Evolutionary conservation across 2,329 filamentous ascomycete genomes (phyloP).

Genomic region (Colletotrichum sublineola): DNA sequence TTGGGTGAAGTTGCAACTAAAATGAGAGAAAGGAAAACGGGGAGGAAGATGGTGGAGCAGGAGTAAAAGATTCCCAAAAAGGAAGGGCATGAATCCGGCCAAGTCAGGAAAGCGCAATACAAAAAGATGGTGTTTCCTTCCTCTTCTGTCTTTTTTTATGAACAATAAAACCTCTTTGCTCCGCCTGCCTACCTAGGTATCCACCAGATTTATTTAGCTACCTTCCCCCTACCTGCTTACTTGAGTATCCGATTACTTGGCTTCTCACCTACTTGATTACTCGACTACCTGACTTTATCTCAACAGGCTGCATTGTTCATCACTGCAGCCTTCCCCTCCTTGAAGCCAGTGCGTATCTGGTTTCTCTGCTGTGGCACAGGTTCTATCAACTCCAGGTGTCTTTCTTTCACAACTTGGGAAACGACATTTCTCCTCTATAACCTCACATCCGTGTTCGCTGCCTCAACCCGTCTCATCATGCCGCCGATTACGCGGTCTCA

Average conservation of each 20-base stretch:
- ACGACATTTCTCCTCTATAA: neutral
- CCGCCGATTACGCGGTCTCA: neutral
- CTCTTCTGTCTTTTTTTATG: neutral
- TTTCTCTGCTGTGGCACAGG: neutral
- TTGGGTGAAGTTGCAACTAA: neutral
- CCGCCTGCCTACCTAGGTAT: neutral
- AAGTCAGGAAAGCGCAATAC: neutral
- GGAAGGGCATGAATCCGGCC: neutral
- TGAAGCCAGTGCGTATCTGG: neutral
- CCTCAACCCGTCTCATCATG: neutral
- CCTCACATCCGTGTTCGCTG: neutral
- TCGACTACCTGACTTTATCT: neutral
- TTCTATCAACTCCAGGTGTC: neutral
- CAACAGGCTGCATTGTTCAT: neutral
- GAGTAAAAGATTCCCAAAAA: neutral
- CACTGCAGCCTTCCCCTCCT: neutral
- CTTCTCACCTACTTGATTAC: no score
- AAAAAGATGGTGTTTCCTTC: neutral
- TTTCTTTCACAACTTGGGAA: no score
- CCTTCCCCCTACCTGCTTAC: no score
- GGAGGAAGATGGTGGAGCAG: neutral
- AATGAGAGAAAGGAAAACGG: neutral
- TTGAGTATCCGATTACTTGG: no score
- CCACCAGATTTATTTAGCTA: no score
- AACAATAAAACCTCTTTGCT: no score